Base-by-base conservation (phyloP, 2,329 filamentous ascomycete species). In the Alternaria novae-zelandiae region DNA sequence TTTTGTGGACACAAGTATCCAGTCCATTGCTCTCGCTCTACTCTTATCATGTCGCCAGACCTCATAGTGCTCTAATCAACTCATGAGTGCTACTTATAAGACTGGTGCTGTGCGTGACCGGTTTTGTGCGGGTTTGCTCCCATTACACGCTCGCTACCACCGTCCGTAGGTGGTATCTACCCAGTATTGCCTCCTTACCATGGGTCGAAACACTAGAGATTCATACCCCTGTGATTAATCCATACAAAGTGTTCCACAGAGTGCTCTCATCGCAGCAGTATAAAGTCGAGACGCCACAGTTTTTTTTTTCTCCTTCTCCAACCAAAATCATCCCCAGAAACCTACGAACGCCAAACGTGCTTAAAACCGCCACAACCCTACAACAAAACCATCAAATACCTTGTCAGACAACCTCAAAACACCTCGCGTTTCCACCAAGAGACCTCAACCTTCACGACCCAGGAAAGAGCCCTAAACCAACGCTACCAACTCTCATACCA, bases 401-500 rank as follows among this genome's bases (percentile, higher is more conserved):
- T 5, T 21, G 6, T 32, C 26, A 21, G 26, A 8, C 21, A 3
- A 28, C 0, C 6, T 4, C 5, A n/a, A 17, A 4, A 11, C 0
- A 8, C 21, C 45, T 11, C 7, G 15, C 21, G 15, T 10, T 3
- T 26, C 3, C 21, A 10, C 23, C 28, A n/a, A n/a, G n/a, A n/a
- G n/a, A n/a, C n/a, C n/a, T n/a, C n/a, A n/a, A n/a, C n/a, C n/a
- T n/a, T n/a, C n/a, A n/a, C n/a, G n/a, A n/a, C n/a, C n/a, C n/a
- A n/a, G n/a, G n/a, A n/a, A n/a, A n/a, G n/a, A n/a, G n/a, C n/a
- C n/a, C n/a, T n/a, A n/a, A n/a, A n/a, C n/a, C n/a, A n/a, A n/a
- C n/a, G n/a, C n/a, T n/a, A n/a, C n/a, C n/a, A n/a, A n/a, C n/a
- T n/a, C n/a, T n/a, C 45, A 2, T 1, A 47, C 6, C 45, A 47